Base-by-base conservation (phyloP, 257 asterid genomes). In the Ophiorrhiza pumila region DNA sequence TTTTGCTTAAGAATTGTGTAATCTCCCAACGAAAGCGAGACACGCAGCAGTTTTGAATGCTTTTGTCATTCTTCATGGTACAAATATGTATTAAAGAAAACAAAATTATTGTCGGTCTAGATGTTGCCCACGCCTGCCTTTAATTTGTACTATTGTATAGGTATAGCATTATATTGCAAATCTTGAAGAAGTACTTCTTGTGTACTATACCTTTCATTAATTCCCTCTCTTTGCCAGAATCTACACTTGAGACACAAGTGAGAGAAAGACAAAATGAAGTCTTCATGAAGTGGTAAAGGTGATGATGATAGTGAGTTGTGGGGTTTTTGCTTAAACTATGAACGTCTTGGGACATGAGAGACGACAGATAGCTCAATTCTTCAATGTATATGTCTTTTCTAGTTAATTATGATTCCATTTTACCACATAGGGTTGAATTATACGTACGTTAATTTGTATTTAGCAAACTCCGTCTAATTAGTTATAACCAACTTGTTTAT, bases 1-100 rank as follows among this genome's bases (percentile, higher is more conserved):
- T 79, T 84, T 91, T 87, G 95, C 97, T 89, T 87, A 78, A 66
- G 75, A 84, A 82, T 59, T 76, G 85, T 73, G 90, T 85, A 65
- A 88, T 67, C 88, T 67, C 77, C 77, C 68, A 71, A 73, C 74
- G 79, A 61, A 55, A 69, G 76, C 77, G 80, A 72, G 68, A 73
- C 79, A 79, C 76, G 74, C 87, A n/a, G n/a, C n/a, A n/a, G n/a
- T n/a, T 75, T 76, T 3, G 60, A 76, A 84, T 76, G 78, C 77
- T 77, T 72, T 74, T 78, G 72, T 83, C 85, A 69, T 83, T 76
- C 72, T 77, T 70, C 79, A 65, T 81, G 80, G 65, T 64, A 71
- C 37, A 67, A 81, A 61, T 52, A 47, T n/a, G n/a, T n/a, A n/a
- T n/a, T n/a, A 41, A 46, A 12, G 12, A 60, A 23, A 60, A 60